phyloP scores from a whole-genome alignment of 306 rosid genomes.

The Fragaria iinumae region DNA sequence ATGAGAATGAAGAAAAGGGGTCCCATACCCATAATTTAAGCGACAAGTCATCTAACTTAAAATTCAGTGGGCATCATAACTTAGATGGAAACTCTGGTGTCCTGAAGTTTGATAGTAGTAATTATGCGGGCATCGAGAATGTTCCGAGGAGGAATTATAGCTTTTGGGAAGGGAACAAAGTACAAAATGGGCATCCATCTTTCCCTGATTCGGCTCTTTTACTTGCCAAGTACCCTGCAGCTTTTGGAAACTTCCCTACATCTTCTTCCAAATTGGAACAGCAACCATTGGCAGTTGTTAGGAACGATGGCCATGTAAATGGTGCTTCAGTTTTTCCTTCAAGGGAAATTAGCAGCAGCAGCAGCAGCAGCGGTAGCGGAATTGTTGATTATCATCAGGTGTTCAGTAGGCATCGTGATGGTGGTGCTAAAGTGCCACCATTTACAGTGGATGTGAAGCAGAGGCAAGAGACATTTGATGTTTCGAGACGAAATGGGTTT shows the following conservation, averaged over 20 bases:
- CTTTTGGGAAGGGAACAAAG: slow-evolving; percentile 73
- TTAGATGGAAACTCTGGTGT: slow-evolving; percentile 50
- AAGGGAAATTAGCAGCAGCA: slow-evolving; percentile 50
- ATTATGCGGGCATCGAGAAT: slow-evolving; percentile 57
- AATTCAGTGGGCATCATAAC: slow-evolving; percentile 43
- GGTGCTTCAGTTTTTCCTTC: slow-evolving; percentile 46
- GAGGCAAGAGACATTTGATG: slow-evolving; percentile 60
- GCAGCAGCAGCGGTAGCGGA: slow-evolving; percentile 37
- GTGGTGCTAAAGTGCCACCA: slow-evolving; percentile 55
- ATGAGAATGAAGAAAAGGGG: slow-evolving; percentile 50
- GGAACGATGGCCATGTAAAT: slow-evolving; percentile 48
- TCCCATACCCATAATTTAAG: slow-evolving; percentile 36
- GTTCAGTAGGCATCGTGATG: slow-evolving; percentile 52
- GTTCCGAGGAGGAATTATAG: slow-evolving; percentile 56
- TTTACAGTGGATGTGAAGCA: slow-evolving; percentile 65
- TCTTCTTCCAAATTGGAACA: slow-evolving; percentile 52
- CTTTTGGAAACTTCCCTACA: slow-evolving; percentile 57
- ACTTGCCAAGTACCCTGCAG: slow-evolving; percentile 86
- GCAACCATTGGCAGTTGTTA: slow-evolving; percentile 48
- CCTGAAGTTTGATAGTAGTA: slow-evolving; percentile 52
- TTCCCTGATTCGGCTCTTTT: slow-evolving; percentile 75
- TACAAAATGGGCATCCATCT: slow-evolving; percentile 56
- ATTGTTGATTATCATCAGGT: slow-evolving; percentile 69
- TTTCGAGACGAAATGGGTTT: slow-evolving; percentile 62
- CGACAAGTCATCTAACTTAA: slow-evolving; percentile 47